phyloP scores from a whole-genome alignment of 371 early-diverging fungal genomes.

The Massospora cicadina region DNA sequence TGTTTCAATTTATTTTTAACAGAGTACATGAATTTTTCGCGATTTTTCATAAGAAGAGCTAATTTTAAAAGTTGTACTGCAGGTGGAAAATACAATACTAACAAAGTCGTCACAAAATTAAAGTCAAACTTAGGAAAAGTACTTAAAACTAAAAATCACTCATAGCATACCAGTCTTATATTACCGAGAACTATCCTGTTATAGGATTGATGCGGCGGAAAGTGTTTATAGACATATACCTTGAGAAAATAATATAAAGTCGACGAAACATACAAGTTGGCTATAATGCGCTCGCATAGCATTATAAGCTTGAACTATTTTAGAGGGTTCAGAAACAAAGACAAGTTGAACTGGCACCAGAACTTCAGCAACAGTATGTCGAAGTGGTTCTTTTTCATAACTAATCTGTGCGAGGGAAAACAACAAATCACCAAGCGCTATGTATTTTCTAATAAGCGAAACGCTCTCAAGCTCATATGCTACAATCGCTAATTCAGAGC shows the following conservation, averaged over 20 bases:
- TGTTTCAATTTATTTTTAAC: too few relatives aligned
- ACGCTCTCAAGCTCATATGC: slow-evolving; percentile 41
- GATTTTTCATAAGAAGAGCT: too few relatives aligned
- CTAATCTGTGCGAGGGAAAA: slow-evolving; percentile 1
- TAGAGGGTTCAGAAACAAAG: background rate
- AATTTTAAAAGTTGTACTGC: too few relatives aligned
- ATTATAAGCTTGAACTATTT: slow-evolving; percentile 11
- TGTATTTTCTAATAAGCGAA: slow-evolving; percentile 57
- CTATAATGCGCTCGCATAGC: slow-evolving; percentile 78
- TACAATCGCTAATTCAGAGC: slow-evolving; percentile 13
- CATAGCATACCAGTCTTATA: too few relatives aligned
- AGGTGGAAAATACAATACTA: too few relatives aligned
- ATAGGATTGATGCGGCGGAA: background rate
- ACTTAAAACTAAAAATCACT: too few relatives aligned
- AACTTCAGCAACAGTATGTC: slow-evolving; percentile 16
- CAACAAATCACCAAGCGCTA: slow-evolving; percentile 35
- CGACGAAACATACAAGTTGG: slow-evolving; percentile 92
- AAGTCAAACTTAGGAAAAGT: too few relatives aligned
- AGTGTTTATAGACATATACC: slow-evolving; percentile 80
- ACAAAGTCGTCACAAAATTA: too few relatives aligned
- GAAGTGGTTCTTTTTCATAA: slow-evolving; percentile 3
- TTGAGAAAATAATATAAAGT: slow-evolving; percentile 79
- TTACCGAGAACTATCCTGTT: background rate
- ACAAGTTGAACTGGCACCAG: slow-evolving; percentile 13
- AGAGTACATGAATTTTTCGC: too few relatives aligned